Base-by-base conservation (phyloP, 2,329 filamentous ascomycete genomes). In the Hypoxylon sp. region DNA sequence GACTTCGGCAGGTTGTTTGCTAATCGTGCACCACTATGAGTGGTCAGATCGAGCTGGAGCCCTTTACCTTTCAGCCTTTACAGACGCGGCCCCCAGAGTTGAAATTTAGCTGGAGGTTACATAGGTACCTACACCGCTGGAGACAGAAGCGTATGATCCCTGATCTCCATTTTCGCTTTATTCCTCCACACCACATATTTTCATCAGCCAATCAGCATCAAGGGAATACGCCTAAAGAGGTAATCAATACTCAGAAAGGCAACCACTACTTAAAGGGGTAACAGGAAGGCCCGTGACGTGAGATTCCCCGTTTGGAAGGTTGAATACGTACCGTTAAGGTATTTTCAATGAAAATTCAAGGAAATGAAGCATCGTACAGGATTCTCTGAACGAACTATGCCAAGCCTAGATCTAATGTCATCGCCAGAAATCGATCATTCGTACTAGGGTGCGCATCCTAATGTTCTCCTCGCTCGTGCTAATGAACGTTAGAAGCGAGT, bases 31-130 rank as follows among this genome's bases (percentile, higher is more conserved):
- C 16, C 45, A 2, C 53, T 43, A 16, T 54, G 25, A 63, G 30
- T 63, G 63, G 63, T 56, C 37, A 45, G 46, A 62, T 60, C 9
- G 14, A 60, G 63, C n/a, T n/a, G n/a, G n/a, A n/a, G n/a, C n/a
- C n/a, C n/a, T n/a, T n/a, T n/a, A n/a, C n/a, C n/a, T n/a, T n/a
- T n/a, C n/a, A n/a, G n/a, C n/a, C n/a, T n/a, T n/a, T 46, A 52
- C 51, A 60, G 54, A 37, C 51, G 51, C 45, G 25, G 46, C 61
- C 45, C 59, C 54, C 58, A 45, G 45, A 14, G 39, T 37, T 51
- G 27, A 25, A 32, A 55, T 37, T 43, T n/a, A n/a, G n/a, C n/a
- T n/a, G n/a, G n/a, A n/a, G n/a, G n/a, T n/a, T n/a, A n/a, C n/a
- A n/a, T n/a, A n/a, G n/a, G n/a, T n/a, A n/a, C n/a, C n/a, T 25